phyloP scores from a whole-genome alignment of 208 protist species.

The Leishmania amazonensis region DNA sequence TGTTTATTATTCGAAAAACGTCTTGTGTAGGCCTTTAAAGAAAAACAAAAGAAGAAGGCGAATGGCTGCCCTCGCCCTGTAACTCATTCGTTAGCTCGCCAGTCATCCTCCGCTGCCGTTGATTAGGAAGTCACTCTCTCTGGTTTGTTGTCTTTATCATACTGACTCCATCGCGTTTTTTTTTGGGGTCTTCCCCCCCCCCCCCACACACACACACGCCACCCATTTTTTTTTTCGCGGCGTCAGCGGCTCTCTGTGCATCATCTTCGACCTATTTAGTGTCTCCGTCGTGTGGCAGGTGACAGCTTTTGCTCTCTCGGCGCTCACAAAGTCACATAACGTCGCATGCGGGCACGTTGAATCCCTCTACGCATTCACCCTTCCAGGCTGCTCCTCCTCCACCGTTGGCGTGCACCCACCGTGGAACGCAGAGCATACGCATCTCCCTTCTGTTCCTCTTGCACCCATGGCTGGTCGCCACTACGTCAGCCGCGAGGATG shows the following conservation, averaged over 20 bases:
- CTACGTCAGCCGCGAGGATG: conserved; percentile 64
- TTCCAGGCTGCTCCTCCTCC: neutral
- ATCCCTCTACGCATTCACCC: neutral
- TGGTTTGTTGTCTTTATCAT: neutral
- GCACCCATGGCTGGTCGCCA: conserved; percentile 10
- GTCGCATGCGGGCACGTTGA: neutral
- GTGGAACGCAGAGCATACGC: neutral
- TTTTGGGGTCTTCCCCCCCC: neutral
- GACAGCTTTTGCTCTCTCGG: neutral
- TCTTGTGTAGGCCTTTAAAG: neutral
- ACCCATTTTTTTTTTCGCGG: neutral
- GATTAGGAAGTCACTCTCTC: neutral
- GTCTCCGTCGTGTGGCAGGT: neutral
- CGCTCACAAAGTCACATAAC: neutral
- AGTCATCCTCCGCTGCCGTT: neutral
- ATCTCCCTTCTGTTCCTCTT: neutral
- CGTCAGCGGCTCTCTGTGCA: neutral
- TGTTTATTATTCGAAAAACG: neutral
- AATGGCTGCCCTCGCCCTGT: neutral
- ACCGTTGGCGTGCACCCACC: neutral
- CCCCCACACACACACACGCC: too few relatives aligned
- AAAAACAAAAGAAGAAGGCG: neutral
- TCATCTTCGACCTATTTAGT: neutral
- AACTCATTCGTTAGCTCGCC: neutral
- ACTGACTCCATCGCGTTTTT: neutral